These are phyloP conservation scores for Peziza echinospora DNA, from an alignment of 495 filamentous ascomycete species.

Conservation along the genomic window DNA sequence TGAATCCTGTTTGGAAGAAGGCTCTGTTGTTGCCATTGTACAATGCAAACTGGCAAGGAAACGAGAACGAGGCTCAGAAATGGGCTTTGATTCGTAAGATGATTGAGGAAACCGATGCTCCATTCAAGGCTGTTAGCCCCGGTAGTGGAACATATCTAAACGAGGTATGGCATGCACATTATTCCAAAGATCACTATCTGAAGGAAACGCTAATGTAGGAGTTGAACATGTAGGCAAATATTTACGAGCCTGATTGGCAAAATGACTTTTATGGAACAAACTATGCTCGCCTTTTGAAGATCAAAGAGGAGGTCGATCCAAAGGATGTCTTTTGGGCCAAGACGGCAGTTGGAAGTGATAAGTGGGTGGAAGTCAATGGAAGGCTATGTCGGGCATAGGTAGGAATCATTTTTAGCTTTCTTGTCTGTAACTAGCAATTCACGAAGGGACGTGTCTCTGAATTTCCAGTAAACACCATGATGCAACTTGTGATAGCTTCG, in stretches of 20 bases:
- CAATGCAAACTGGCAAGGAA: neutral
- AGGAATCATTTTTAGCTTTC: neutral
- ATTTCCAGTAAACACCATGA: no score
- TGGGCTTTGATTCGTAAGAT: conserved; percentile 7
- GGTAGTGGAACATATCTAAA: conserved; percentile 27
- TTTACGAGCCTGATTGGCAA: conserved; percentile 27
- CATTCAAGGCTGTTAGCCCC: conserved; percentile 17
- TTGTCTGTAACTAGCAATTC: neutral
- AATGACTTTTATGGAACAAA: conserved; percentile 30
- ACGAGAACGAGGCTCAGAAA: neutral
- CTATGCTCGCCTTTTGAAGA: conserved; percentile 24
- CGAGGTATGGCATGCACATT: conserved; percentile 11
- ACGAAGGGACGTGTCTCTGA: no score
- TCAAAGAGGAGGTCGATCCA: conserved; percentile 37
- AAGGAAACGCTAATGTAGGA: no score
- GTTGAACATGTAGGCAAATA: conserved; percentile 29
- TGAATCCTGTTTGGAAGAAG: conserved; percentile 17
- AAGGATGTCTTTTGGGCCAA: conserved; percentile 34
- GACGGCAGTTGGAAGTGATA: conserved; percentile 39
- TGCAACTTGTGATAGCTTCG: no score
- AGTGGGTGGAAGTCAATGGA: conserved; percentile 26
- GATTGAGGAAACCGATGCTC: neutral
- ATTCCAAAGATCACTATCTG: no score
- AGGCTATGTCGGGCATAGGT: conserved; percentile 15
- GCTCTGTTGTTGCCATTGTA: conserved; percentile 7